These are phyloP conservation scores for Amaranthus tricolor DNA, from an alignment of 179 eudicot genomes.

Conservation along the genomic window DNA sequence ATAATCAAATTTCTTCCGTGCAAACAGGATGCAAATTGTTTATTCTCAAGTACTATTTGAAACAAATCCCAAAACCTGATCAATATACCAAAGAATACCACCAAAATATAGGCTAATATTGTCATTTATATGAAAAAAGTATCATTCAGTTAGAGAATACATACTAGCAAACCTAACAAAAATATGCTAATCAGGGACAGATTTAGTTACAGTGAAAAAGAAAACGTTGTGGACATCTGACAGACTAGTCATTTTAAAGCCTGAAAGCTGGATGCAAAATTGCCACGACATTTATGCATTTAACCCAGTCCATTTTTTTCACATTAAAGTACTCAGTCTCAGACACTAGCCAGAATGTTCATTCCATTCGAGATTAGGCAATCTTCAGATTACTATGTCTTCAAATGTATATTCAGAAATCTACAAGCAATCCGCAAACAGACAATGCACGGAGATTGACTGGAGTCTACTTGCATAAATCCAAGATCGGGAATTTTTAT, in stretches of 20 bases:
- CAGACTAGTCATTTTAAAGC: background rate
- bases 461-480: background rate
- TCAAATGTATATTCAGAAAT: background rate
- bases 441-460: background rate
- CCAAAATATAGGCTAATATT: background rate
- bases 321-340: background rate
- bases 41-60: no score
- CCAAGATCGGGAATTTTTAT: background rate
- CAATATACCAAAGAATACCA: no score
- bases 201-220: background rate
- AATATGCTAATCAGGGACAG: background rate
- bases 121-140: background rate
- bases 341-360: background rate
- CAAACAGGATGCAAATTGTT: background rate
- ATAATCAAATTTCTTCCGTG: background rate
- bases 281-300: background rate
- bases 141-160: background rate
- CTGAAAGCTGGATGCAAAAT: background rate
- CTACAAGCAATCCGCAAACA: background rate
- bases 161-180: background rate
- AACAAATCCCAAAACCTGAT: background rate
- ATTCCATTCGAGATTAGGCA: background rate
- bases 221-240: background rate
- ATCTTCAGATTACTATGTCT: background rate
- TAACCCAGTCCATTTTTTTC: background rate